phyloP scores from a whole-genome alignment of 768 basidiomycete genomes.

The Hypholoma sublateritium region DNA sequence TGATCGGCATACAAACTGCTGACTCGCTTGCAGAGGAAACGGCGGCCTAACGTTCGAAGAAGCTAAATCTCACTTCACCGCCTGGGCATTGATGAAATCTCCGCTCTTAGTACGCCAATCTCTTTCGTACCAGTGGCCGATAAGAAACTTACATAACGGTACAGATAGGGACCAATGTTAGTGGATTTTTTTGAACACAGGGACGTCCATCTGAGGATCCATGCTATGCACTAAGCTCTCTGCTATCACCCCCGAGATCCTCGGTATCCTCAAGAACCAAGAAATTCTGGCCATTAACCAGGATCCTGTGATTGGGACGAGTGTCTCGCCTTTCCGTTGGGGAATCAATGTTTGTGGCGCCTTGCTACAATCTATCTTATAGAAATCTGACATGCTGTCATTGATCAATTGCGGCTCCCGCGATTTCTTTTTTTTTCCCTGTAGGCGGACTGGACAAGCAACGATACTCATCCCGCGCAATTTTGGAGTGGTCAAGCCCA shows the following conservation, averaged over 20 bases:
- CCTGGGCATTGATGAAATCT: constrained; percentile 69
- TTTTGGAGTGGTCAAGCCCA: constrained; percentile 68
- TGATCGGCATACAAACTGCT: not conserved
- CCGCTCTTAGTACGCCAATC: constrained; percentile 46
- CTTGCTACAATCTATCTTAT: not conserved
- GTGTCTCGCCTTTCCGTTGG: constrained; percentile 70
- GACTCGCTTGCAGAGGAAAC: constrained; percentile 48
- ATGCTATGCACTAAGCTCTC: constrained; percentile 38
- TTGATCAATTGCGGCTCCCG: not conserved
- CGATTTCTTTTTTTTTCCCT: not conserved
- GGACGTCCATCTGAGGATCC: not conserved
- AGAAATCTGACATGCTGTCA: not conserved
- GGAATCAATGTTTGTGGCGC: constrained; percentile 54
- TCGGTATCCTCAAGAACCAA: constrained; percentile 58
- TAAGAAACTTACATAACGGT: not conserved
- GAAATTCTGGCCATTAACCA: constrained; percentile 73
- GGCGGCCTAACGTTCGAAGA: constrained; percentile 62
- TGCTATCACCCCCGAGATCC: constrained; percentile 44
- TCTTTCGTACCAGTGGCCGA: not conserved
- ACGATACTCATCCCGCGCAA: constrained; percentile 54
- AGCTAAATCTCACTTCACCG: constrained; percentile 68
- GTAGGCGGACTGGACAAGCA: constrained; percentile 41
- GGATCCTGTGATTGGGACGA: constrained; percentile 59
- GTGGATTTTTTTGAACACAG: constrained; percentile 13
- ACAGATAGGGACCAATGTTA: constrained; percentile 55